Evolutionary conservation across 768 basidiomycete species (phyloP), one percentile per base, ranked within the genome.

Genomic region (Tephrocybe rancida): DNA sequence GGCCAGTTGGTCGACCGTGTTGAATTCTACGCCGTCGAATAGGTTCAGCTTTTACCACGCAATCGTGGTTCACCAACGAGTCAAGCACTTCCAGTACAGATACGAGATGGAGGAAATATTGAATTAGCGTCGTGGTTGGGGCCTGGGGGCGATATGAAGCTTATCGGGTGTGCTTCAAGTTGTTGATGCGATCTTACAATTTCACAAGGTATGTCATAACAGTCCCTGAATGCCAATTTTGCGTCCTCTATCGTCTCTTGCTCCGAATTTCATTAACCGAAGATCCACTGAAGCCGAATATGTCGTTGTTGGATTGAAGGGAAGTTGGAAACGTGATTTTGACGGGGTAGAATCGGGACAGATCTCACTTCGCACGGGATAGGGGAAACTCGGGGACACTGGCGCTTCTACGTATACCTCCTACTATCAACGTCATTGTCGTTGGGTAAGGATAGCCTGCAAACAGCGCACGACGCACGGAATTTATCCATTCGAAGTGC

Each of bases 381-480:
- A 64, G 62, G 62, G 51, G 56, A 60, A 64, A 64, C 26, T 64
- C 62, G 62, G 62, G 54, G 58, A 54, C 46, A 26, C 47, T 29
- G 47, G 59, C 50, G 44, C 52, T 51, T 55, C 39, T 44, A 30
- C n/a, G n/a, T n/a, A n/a, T n/a, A n/a, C 19, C 27, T 49, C 52
- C 44, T 49, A 24, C 58, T 56, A 47, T 43, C 58, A 50, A 29
- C 58, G 27, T 51, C 45, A 46, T 50, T 37, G 41, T 29, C 48
- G 46, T n/a, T 48, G 30, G 26, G 3, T 46, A 37, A 41, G 37
- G 29, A 51, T 29, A 16, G 22, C 26, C 22, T n/a, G 18, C 46
- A 25, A 21, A 21, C 44, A 54, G 44, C 42, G 16, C 32, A 59
- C 50, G 21, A 35, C 37, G 49, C 37, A 25, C 49, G 22, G 44